A percentile compares a stretch with the other conserved stretches of the same genome.
phyloP scores from a whole-genome alignment of 495 filamentous ascomycete genomes.

The Neurospora sp. region DNA sequence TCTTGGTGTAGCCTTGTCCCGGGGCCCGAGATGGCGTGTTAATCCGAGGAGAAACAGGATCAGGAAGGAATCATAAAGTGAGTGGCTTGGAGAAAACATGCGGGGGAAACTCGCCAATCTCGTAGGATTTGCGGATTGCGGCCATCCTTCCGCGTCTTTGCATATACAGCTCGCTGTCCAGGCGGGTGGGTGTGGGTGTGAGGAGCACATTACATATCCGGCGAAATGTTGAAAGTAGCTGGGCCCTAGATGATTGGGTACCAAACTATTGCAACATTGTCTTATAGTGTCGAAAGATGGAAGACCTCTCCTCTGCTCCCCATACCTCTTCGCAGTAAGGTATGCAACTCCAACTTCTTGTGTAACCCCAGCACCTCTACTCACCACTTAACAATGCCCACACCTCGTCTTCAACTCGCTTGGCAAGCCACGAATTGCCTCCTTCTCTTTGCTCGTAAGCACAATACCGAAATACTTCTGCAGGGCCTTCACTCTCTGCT shows the following conservation, averaged over 20 bases:
- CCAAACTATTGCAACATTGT: neutral
- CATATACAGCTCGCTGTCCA: neutral
- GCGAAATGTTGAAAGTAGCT: neutral
- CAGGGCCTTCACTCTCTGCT: constrained; percentile 41
- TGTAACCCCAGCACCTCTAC: neutral
- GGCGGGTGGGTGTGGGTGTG: neutral
- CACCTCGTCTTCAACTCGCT: constrained; percentile 31
- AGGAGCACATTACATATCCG: neutral
- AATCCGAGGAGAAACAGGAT: neutral
- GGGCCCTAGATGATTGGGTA: neutral
- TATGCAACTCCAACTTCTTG: neutral
- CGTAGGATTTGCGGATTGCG: neutral
- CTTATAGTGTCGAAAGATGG: neutral
- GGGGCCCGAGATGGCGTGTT: neutral
- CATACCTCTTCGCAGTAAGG: neutral
- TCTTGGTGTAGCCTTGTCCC: neutral
- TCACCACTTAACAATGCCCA: constrained; percentile 1
- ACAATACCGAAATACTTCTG: constrained; percentile 45
- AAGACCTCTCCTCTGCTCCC: neutral
- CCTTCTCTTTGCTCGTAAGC: constrained; percentile 38
- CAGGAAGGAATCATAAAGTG: neutral
- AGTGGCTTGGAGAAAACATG: neutral
- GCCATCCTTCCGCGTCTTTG: neutral
- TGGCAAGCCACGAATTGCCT: constrained; percentile 42
- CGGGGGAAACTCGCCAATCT: neutral